These are phyloP conservation scores for Noccaea bulbosa DNA, from an alignment of 345 rosid species.

Conservation along the genomic window DNA sequence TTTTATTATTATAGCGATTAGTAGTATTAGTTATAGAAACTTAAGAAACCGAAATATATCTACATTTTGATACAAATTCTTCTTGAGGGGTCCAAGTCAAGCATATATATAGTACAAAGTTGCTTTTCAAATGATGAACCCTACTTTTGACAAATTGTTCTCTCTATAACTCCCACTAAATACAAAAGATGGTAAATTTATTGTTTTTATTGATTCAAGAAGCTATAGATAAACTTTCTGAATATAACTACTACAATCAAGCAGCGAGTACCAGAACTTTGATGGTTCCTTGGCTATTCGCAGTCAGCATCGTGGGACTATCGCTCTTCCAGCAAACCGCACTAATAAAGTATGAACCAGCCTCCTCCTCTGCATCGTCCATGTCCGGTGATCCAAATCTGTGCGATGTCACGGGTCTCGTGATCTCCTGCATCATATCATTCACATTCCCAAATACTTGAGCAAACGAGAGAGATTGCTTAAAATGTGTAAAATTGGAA, in stretches of 20 bases:
- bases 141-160: slow-evolving; percentile 16
- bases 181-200: slow-evolving; percentile 5
- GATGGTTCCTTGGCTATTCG: slow-evolving; percentile 98
- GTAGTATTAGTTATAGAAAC: neutral
- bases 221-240: neutral
- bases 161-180: slow-evolving; percentile 41
- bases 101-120: slow-evolving; percentile 31
- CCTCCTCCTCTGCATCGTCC: slow-evolving; percentile 85
- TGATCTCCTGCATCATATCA: slow-evolving; percentile 64
- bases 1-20: neutral
- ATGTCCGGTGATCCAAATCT: slow-evolving; percentile 88
- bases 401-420: slow-evolving; percentile 79
- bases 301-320: slow-evolving; percentile 89
- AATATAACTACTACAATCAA: slow-evolving; percentile 40
- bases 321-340: slow-evolving; percentile 99
- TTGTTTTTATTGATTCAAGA: slow-evolving; percentile 29
- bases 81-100: slow-evolving; percentile 22
- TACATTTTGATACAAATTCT: slow-evolving; percentile 36
- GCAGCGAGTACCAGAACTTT: slow-evolving; percentile 89
- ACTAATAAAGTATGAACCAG: slow-evolving; percentile 86
- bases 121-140: slow-evolving; percentile 30
- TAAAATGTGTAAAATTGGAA: slow-evolving; percentile 11
- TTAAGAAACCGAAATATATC: slow-evolving; percentile 8
- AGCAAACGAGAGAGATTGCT: neutral
- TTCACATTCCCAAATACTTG: slow-evolving; percentile 17